Evolutionary conservation across 2,329 filamentous ascomycete genomes (phyloP).

Genomic region (Aspergillus uvarum): DNA sequence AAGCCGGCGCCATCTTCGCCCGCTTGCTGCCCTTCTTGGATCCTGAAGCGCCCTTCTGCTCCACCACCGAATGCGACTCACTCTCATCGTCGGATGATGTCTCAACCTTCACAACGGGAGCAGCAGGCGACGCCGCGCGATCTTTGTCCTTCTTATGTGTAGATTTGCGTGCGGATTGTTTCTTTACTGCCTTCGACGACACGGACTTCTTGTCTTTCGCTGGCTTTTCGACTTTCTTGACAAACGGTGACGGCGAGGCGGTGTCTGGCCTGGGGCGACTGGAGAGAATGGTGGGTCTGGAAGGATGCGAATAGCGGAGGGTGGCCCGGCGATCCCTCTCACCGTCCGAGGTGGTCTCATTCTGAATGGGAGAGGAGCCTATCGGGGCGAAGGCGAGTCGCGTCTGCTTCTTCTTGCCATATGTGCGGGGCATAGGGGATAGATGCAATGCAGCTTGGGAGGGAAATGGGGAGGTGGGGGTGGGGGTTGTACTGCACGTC

Average conservation of each 20-base stretch:
- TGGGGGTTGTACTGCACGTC: neutral
- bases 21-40: no score
- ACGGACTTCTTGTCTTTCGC: neutral
- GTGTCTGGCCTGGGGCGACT: constrained; percentile 9
- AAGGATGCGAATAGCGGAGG: constrained; percentile 36
- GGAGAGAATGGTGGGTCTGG: constrained; percentile 17
- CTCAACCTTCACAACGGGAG: neutral
- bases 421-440: constrained; percentile 32
- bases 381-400: constrained; percentile 44
- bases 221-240: neutral
- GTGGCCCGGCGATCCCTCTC: constrained; percentile 32
- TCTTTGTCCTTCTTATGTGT: neutral
- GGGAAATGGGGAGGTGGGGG: neutral
- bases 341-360: constrained; percentile 19
- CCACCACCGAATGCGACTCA: no score
- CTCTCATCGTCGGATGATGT: neutral
- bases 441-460: neutral
- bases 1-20: neutral
- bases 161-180: neutral
- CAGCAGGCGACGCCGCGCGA: neutral
- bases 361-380: constrained; percentile 28
- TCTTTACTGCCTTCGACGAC: neutral
- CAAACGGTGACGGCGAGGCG: neutral
- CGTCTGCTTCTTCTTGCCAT: constrained; percentile 40
- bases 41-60: no score